Base-by-base conservation (phyloP, 176 grass and related monocot genomes). In the Aegilops speltoides region DNA sequence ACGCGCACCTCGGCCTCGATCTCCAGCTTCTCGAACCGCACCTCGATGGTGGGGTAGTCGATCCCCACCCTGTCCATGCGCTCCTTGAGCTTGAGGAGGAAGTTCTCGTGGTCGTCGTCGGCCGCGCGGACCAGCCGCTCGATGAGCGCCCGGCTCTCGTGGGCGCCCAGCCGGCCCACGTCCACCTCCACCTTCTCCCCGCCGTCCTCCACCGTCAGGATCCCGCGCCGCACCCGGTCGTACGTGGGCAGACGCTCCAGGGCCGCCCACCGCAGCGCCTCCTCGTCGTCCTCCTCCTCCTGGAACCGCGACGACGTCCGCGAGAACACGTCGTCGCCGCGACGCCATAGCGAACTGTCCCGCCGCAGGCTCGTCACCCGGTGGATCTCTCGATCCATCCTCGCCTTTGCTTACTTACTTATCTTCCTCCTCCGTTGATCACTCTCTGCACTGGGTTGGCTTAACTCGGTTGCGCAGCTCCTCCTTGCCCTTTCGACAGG, bases 201-300 rank as follows among this genome's bases (percentile, higher is more conserved):
- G 11, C 57, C 88, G 8, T 86, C 88, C 19, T 86, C 79, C 11
- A 79, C 56, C 9, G 40, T 20, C 24, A 98, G 70, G 7, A 98
- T 94, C 19, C 88, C 94, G 10, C 72, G 84, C 36, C 89, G 89
- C 54, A 96, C 64, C 8, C 97, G 86, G 76, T 92, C 90, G 50
- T 63, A 91, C 8, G 97, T 99, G 2, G 97, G 97, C 31, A 99
- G 90, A 68, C 84, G 91, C 94, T 99, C 97, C n/a, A 99, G 86
- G 61, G 97, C 97, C 17, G 97, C 97, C 97, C 97, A 99, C 66
- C 79, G 76, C 48, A 99, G 87, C 26, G 94, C 94, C 89, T 96
- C 94, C 86, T 99, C 97, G 80, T 99, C 97, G 70, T 99, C 92
- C 36, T 98, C 90, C 48, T 92, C 91, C 29, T 77, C 86, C n/a